Percentiles rank a stretch among this genome's conserved stretches.
These are phyloP conservation scores for Pulveroboletus sp. DNA, from an alignment of 768 basidiomycete species.

Conservation along the genomic window DNA sequence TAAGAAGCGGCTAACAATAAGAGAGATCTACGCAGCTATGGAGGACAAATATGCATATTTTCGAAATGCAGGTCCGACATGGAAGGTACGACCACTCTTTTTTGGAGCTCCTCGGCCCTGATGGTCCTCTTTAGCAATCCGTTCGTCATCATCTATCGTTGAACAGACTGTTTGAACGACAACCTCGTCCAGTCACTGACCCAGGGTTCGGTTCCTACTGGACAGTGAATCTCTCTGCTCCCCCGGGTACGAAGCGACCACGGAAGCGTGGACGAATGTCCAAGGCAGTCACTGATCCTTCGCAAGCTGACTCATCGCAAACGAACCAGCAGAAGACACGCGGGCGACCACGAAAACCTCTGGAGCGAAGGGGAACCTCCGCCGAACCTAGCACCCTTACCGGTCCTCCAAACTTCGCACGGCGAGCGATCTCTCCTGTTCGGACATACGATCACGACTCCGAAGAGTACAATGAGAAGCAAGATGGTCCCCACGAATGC, in stretches of 20 bases:
- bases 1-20: constrained; percentile 70
- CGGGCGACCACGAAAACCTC: constrained; percentile 36
- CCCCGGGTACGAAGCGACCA: constrained; percentile 81
- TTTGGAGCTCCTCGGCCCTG: not conserved
- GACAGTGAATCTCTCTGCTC: constrained; percentile 84
- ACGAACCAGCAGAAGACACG: constrained; percentile 34
- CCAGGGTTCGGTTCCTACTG: constrained; percentile 87
- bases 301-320: constrained; percentile 7
- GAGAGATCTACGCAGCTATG: constrained; percentile 85
- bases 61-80: constrained; percentile 73
- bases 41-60: constrained; percentile 82
- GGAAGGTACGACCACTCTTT: constrained; percentile 57
- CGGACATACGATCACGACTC: constrained; percentile 31
- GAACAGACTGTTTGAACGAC: constrained; percentile 77
- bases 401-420: constrained; percentile 16
- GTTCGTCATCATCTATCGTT: constrained; percentile 81
- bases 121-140: constrained; percentile 58
- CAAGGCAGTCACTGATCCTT: constrained; percentile 35
- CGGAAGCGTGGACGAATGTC: constrained; percentile 69
- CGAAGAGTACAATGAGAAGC: constrained; percentile 36
- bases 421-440: constrained; percentile 24
- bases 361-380: constrained; percentile 15
- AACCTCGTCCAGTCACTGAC: constrained; percentile 76
- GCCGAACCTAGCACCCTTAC: constrained; percentile 7
- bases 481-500: constrained; percentile 37